Percentiles rank a stretch among this genome's conserved stretches.
phyloP scores from a whole-genome alignment of 2,329 filamentous ascomycete genomes.

The Aspergillus piperis region DNA sequence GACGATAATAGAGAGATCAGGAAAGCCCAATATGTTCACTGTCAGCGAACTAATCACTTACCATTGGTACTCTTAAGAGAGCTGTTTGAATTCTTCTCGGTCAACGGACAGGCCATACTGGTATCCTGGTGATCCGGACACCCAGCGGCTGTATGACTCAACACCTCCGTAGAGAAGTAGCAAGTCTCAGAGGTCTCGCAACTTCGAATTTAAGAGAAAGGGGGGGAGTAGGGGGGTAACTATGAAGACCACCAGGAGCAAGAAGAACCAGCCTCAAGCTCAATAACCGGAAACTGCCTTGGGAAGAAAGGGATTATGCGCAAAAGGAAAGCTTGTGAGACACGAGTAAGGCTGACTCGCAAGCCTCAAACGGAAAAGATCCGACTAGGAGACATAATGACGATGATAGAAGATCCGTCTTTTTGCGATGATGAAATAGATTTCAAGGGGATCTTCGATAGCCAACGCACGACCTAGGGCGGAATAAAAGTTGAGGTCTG shows the following conservation, averaged over 20 bases:
- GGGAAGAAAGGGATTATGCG: neutral
- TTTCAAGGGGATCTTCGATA: neutral
- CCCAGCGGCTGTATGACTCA: neutral
- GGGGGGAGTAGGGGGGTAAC: neutral
- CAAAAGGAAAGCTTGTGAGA: conserved; percentile 4
- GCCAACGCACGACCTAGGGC: neutral
- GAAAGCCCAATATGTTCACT: neutral
- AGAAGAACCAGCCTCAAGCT: neutral
- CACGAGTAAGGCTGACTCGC: conserved; percentile 12
- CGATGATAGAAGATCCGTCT: neutral
- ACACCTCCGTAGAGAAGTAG: neutral
- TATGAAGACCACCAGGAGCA: neutral
- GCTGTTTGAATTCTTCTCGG: conserved; percentile 19
- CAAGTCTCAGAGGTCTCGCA: conserved; percentile 11
- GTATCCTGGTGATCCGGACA: neutral
- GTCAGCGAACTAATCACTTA: neutral
- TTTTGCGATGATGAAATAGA: neutral
- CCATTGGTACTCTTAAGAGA: conserved; percentile 14
- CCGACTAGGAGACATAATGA: conserved; percentile 16
- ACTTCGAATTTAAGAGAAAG: neutral
- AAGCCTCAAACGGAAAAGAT: conserved; percentile 10
- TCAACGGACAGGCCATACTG: conserved; percentile 21
- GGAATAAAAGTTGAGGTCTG: conserved; percentile 8
- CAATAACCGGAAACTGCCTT: neutral
- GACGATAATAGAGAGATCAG: neutral